These are phyloP conservation scores for Paramecium biaurelia DNA, from an alignment of 73 alveolate genomes.

Conservation along the genomic window DNA sequence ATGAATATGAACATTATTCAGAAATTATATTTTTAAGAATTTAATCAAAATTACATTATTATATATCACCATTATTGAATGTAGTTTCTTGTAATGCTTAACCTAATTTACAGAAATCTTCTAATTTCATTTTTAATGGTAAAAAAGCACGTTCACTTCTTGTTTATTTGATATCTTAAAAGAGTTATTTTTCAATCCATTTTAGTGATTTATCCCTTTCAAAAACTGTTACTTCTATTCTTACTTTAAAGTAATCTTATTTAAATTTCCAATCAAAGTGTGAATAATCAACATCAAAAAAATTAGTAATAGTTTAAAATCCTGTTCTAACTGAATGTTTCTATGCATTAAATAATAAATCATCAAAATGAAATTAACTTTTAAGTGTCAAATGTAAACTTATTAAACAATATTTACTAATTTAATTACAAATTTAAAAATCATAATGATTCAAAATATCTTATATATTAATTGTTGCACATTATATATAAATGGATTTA, in stretches of 20 bases:
- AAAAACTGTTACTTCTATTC: neutral
- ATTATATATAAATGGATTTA: neutral
- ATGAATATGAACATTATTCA: neutral
- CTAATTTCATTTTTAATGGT: neutral
- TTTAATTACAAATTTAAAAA: neutral
- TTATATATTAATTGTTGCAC: slow-evolving; percentile 7
- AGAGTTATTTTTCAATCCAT: neutral
- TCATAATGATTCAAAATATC: neutral
- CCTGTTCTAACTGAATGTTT: neutral
- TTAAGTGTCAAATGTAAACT: neutral
- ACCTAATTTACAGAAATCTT: neutral
- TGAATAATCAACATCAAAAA: neutral
- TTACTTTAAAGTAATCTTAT: neutral
- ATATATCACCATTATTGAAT: neutral
- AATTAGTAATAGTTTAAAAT: neutral
- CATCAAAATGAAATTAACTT: neutral
- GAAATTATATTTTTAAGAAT: neutral
- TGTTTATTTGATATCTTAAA: neutral
- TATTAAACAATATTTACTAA: neutral
- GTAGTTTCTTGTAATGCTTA: slow-evolving; percentile 20
- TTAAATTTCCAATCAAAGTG: slow-evolving; percentile 19
- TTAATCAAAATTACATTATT: neutral
- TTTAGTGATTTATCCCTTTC: neutral
- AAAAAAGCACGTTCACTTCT: neutral
- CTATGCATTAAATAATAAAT: neutral